phyloP scores from a whole-genome alignment of 1,139 yeast genomes.

The Debaryomyces nepalensis region DNA sequence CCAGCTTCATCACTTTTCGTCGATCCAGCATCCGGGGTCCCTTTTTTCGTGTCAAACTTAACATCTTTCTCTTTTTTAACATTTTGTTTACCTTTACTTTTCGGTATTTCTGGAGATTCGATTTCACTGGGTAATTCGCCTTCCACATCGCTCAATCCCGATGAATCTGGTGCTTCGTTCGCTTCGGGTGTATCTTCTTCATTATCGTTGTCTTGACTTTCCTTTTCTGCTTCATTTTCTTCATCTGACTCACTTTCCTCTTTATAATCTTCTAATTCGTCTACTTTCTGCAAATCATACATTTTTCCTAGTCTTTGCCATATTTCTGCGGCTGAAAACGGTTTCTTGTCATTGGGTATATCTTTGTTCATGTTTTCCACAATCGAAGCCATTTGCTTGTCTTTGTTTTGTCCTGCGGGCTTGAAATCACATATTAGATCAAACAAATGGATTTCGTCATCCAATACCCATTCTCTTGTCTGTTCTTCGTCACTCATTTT shows the following conservation, averaged over 20 bases:
- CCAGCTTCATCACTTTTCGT: conserved; percentile 11
- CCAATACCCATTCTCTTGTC: conserved; percentile 54
- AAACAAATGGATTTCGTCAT: conserved; percentile 69
- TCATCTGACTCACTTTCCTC: conserved; percentile 23
- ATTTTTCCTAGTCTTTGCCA: conserved; percentile 59
- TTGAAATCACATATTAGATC: conserved; percentile 69
- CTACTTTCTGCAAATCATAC: conserved; percentile 62
- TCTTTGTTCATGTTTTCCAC: conserved; percentile 53
- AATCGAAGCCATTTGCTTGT: conserved; percentile 61
- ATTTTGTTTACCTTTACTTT: not conserved
- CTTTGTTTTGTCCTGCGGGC: conserved; percentile 65
- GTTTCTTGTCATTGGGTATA: conserved; percentile 23
- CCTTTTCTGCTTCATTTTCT: conserved; percentile 13
- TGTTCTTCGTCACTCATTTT: not conserved
- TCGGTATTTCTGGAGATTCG: conserved; percentile 1
- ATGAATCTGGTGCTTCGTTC: not conserved
- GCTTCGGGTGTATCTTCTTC: conserved; percentile 8
- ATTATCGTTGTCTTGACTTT: conserved; percentile 12
- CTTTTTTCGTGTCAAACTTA: conserved; percentile 5
- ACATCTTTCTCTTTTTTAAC: conserved; percentile 2
- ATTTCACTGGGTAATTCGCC: conserved; percentile 6
- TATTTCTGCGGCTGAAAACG: conserved; percentile 53
- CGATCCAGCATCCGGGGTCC: conserved; percentile 2
- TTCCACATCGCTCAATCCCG: conserved; percentile 5
- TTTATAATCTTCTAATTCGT: conserved; percentile 48